Evolutionary conservation across 768 basidiomycete genomes (phyloP).

Genomic region (Lyophyllum shimeji): DNA sequence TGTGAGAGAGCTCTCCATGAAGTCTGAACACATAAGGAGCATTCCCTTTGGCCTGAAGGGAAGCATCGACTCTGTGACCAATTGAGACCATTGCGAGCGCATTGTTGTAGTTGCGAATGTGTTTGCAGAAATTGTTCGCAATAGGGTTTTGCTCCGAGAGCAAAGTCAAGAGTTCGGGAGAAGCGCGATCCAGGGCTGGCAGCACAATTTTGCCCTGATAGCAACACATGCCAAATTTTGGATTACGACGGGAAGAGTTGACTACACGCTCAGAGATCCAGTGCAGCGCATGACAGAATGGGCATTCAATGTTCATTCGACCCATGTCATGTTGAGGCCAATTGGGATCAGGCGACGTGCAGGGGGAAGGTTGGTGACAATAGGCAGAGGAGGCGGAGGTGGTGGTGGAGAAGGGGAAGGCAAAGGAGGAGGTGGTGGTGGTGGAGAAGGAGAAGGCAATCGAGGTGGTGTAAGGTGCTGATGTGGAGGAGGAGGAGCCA

Average conservation of each 20-base stretch:
- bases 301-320: slow-evolving; percentile 33
- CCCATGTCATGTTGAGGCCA: slow-evolving; percentile 32
- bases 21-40: slow-evolving; percentile 34
- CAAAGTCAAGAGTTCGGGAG: slow-evolving; percentile 23
- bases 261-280: slow-evolving; percentile 29
- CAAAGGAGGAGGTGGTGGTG: too few relatives aligned
- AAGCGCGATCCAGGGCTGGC: slow-evolving; percentile 17
- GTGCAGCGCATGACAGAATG: slow-evolving; percentile 33
- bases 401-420: too few relatives aligned
- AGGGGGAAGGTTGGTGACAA: too few relatives aligned
- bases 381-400: too few relatives aligned
- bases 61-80: slow-evolving; percentile 27
- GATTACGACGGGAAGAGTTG: slow-evolving; percentile 9
- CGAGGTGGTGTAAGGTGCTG: too few relatives aligned
- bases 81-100: slow-evolving; percentile 41
- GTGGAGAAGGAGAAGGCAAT: too few relatives aligned
- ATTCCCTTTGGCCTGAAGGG: slow-evolving; percentile 23
- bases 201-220: slow-evolving; percentile 31
- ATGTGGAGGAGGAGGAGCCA: too few relatives aligned
- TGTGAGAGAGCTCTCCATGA: slow-evolving; percentile 35
- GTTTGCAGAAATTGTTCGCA: slow-evolving; percentile 27
- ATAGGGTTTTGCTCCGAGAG: slow-evolving; percentile 10
- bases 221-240: slow-evolving; percentile 39
- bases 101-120: slow-evolving; percentile 41
- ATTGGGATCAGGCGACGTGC: too few relatives aligned